Evolutionary conservation across 257 asterid species (phyloP).

Genomic region (Orobanche coerulescens): DNA sequence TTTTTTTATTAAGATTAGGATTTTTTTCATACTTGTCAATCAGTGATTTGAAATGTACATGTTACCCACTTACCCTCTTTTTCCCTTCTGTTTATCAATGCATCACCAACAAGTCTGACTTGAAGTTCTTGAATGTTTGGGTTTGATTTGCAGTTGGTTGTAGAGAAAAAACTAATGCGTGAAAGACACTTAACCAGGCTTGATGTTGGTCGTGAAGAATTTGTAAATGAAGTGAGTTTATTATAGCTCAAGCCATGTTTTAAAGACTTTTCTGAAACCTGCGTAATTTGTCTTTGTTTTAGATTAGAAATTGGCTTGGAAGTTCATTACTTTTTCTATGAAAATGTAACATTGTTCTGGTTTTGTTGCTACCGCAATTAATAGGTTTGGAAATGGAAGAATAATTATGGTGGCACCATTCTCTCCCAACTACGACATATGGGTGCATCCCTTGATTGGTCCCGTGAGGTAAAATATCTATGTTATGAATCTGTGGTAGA

Average conservation of each 20-base stretch:
- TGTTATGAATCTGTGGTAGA: no score
- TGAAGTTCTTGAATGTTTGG: slow-evolving; percentile 14
- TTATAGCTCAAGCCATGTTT: no score
- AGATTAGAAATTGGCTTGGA: background rate
- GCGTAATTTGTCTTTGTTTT: background rate
- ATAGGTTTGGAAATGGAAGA: slow-evolving; percentile 73
- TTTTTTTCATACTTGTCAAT: no score
- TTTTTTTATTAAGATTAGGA: no score
- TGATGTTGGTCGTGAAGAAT: slow-evolving; percentile 51
- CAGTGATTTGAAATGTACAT: no score
- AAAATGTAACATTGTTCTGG: no score
- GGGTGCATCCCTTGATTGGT: slow-evolving; percentile 68
- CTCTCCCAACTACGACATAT: slow-evolving; percentile 54
- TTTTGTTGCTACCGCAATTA: no score
- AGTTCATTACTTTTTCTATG: background rate
- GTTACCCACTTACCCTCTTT: no score
- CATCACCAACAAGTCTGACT: background rate
- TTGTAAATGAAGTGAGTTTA: slow-evolving; percentile 46
- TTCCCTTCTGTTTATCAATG: background rate
- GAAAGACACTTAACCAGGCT: slow-evolving; percentile 51
- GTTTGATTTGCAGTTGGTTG: slow-evolving; percentile 68
- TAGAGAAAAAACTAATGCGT: slow-evolving; percentile 57
- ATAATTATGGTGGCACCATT: slow-evolving; percentile 56
- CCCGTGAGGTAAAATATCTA: slow-evolving; percentile 73
- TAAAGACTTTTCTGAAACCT: background rate